Evolutionary conservation across 2,329 filamentous ascomycete genomes (phyloP).

Genomic region (Aspergillus sp.): DNA sequence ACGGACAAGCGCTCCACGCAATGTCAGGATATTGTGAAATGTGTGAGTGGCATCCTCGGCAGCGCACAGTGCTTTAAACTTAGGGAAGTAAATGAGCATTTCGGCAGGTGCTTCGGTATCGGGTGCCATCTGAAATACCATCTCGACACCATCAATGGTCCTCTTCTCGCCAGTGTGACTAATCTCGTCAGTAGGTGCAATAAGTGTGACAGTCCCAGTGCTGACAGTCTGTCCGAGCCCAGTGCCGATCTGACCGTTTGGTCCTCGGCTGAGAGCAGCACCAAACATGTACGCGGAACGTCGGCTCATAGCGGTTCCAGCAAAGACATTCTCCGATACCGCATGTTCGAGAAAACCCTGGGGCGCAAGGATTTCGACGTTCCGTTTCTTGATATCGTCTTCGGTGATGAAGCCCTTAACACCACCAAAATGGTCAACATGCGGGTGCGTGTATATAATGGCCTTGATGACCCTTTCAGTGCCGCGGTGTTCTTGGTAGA

Average conservation of each 20-base stretch:
- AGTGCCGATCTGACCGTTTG: conserved; percentile 36
- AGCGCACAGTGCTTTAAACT: conserved; percentile 35
- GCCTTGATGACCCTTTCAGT: conserved; percentile 25
- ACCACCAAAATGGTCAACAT: conserved; percentile 42
- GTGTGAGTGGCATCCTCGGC: conserved; percentile 41
- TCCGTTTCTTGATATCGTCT: conserved; percentile 3
- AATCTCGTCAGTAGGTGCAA: conserved; percentile 36
- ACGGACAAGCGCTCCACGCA: conserved; percentile 42
- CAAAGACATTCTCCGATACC: conserved; percentile 40
- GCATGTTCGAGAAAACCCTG: conserved; percentile 41
- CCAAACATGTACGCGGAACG: conserved; percentile 45
- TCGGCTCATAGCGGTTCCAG: conserved; percentile 38
- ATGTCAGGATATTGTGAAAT: conserved; percentile 44
- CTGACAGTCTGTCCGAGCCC: conserved; percentile 36
- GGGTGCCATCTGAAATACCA: conserved; percentile 43
- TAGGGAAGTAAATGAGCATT: conserved; percentile 42
- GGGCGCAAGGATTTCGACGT: conserved; percentile 31
- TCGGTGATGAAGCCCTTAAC: conserved; percentile 14
- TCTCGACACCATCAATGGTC: conserved; percentile 35
- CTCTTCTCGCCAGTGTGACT: conserved; percentile 28
- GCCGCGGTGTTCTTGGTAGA: conserved; percentile 30
- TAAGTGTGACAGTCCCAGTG: conserved; percentile 28
- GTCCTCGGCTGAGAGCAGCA: conserved; percentile 22
- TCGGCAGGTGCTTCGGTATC: conserved; percentile 45
- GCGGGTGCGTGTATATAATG: conserved; percentile 43